Evolutionary conservation across 352 stramenopile species (phyloP), one percentile per base, ranked within the genome.

Genomic region (Phytopythium boreale): DNA sequence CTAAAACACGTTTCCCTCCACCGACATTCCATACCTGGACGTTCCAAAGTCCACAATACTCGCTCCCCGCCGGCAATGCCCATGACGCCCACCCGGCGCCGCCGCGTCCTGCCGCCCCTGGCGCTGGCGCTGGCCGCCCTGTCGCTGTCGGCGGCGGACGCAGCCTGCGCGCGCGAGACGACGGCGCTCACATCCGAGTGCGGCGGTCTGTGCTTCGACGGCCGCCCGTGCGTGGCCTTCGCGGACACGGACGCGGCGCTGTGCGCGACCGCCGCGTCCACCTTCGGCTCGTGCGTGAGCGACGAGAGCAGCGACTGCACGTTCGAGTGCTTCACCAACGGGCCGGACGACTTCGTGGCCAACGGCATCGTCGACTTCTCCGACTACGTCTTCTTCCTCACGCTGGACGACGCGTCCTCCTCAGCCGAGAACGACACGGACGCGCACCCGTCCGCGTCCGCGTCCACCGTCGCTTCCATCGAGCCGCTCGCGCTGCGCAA

Each of bases 261-360:
- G 50, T 71, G 69, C 47, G 60, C 59, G 39, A 68, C 62, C 19
- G 56, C 59, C 17, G 74, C 70, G 29, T 71, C 57, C 56, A 56
- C 52, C 19, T 77, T 70, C 50, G 68, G 73, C 37, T 63, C 69
- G 29, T 86, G 77, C 51, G 66, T 57, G 36, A 64, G 37, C 20
- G 52, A 56, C 15, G 72, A 71, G 11, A 56, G 79, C 43, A 22
- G 19, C 8, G 66, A 49, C 41, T 90, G 82, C 62, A 57, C 72
- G 1, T 86, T 77, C 62, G 72, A 83, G 59, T 90, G 82, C 59
- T 84, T 89, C 64, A 79, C 70, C 61, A 85, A 75, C 59, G 72
- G 77, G 4, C 61, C 62, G 9, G 58, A 71, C 41, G 82, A 90
- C 69, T 79, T 77, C 57, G 71, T 74, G 15, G 68, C 65, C 31